Conservation (phyloP, 805 yeast genomes). For the Grigorovia humatica region DNA sequence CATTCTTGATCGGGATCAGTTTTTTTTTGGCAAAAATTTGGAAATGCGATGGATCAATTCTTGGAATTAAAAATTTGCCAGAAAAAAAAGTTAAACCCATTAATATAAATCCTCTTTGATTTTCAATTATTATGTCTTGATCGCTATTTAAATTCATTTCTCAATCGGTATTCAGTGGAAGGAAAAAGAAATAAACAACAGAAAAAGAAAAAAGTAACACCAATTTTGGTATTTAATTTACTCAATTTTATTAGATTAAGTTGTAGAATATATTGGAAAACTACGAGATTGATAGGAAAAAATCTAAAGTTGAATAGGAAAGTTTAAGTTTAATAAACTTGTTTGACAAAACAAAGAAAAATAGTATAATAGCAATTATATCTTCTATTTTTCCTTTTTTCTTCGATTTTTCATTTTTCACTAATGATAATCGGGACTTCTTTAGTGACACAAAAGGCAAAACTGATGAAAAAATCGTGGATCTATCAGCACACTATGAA, state of each 20-base stretch:
- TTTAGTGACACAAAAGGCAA: background rate
- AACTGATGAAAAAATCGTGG: too few relatives aligned
- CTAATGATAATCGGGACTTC: background rate
- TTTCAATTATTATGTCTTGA: constrained; percentile 39
- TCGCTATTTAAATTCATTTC: constrained; percentile 12
- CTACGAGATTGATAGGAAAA: too few relatives aligned
- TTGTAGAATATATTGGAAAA: too few relatives aligned
- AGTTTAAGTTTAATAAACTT: background rate
- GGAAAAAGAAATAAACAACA: too few relatives aligned
- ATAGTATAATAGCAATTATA: too few relatives aligned
- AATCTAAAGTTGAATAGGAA: too few relatives aligned
- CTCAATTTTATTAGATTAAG: too few relatives aligned
- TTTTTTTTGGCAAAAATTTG: constrained; percentile 7
- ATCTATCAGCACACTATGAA: background rate
- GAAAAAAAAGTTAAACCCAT: constrained; percentile 45
- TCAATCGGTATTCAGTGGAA: constrained; percentile 8
- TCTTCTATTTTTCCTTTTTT: too few relatives aligned
- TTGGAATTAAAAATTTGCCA: constrained; percentile 35
- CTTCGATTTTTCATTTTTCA: background rate
- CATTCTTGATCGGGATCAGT: constrained; percentile 4
- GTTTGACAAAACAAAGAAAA: background rate
- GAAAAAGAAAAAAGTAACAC: background rate
- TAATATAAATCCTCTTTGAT: constrained; percentile 43
- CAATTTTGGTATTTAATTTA: background rate
- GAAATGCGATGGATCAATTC: constrained; percentile 38